Conservation (phyloP, 1,284 basidiomycete species). For the Sanghuangporus baumii region DNA sequence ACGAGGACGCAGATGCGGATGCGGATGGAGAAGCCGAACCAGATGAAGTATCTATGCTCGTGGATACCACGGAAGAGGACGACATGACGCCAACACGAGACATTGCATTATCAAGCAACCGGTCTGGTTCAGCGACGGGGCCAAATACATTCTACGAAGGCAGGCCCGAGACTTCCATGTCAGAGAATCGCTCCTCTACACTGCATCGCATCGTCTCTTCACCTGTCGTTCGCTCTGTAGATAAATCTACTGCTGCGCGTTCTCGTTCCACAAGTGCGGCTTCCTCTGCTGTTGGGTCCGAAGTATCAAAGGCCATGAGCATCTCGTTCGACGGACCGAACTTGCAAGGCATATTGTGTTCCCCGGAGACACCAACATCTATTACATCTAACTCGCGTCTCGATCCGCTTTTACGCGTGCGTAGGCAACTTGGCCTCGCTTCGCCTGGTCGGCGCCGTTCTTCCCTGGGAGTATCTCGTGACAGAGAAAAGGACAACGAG, state of each 20-base stretch:
- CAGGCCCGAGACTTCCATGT: background rate
- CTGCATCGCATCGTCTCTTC: conserved; percentile 5
- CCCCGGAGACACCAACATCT: background rate
- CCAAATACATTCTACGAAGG: background rate
- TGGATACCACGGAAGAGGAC: background rate
- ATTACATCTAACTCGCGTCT: background rate
- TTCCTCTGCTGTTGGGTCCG: background rate
- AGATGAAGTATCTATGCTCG: conserved; percentile 5
- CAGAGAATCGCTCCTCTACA: conserved; percentile 12
- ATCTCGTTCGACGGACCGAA: background rate
- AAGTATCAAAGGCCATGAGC: conserved; percentile 4
- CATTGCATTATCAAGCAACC: background rate
- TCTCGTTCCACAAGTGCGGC: conserved; percentile 5
- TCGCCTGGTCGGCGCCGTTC: background rate
- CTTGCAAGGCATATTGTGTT: background rate
- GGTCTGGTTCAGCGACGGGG: background rate
- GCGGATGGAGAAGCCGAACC: conserved; percentile 5
- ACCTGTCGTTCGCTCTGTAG: background rate
- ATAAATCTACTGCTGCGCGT: background rate
- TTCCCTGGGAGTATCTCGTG: background rate
- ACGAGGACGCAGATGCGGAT: background rate
- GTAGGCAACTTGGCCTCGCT: background rate
- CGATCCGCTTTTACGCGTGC: conserved; percentile 4
- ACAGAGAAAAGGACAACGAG: conserved; percentile 40
- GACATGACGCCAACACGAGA: background rate